phyloP scores from a whole-genome alignment of 495 filamentous ascomycete species.

The Sphaerosporella brunnea region DNA sequence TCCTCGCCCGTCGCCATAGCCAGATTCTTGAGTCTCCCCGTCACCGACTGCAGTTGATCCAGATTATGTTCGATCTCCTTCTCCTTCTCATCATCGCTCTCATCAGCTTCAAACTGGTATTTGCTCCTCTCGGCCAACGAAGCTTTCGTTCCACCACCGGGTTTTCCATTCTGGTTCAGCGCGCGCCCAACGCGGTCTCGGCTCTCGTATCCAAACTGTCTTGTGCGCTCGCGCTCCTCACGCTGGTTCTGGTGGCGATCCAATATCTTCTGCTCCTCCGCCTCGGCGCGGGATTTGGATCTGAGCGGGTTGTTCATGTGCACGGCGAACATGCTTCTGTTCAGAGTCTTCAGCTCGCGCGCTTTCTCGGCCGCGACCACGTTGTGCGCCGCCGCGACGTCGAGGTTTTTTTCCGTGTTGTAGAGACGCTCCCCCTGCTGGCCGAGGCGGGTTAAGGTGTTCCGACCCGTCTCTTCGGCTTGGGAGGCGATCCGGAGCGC shows the following conservation, averaged over 20 bases:
- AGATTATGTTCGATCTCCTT: constrained; percentile 50
- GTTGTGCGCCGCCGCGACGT: constrained; percentile 49
- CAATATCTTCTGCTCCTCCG: constrained; percentile 43
- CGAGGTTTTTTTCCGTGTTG: constrained; percentile 57
- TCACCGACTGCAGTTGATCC: constrained; percentile 39
- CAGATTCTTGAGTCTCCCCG: constrained; percentile 44
- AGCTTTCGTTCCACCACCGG: constrained; percentile 10
- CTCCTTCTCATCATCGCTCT: constrained; percentile 60
- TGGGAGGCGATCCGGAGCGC: constrained; percentile 46
- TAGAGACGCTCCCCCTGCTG: constrained; percentile 60
- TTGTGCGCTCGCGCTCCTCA: constrained; percentile 45
- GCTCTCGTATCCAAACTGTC: constrained; percentile 41
- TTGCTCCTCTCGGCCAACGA: constrained; percentile 53
- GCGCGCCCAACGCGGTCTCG: constrained; percentile 42
- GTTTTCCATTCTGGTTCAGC: constrained; percentile 32
- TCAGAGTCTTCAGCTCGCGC: constrained; percentile 55
- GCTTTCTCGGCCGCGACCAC: constrained; percentile 54
- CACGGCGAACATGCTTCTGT: constrained; percentile 71
- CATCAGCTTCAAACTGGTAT: constrained; percentile 65
- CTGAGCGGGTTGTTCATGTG: constrained; percentile 61
- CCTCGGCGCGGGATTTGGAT: constrained; percentile 35
- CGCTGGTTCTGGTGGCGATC: constrained; percentile 48
- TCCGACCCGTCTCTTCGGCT: constrained; percentile 51
- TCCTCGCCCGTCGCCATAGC: constrained; percentile 54
- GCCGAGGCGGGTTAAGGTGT: constrained; percentile 51